Base-by-base conservation (phyloP, 2,329 filamentous ascomycete genomes). In the Ceratocystiopsis minuta region DNA sequence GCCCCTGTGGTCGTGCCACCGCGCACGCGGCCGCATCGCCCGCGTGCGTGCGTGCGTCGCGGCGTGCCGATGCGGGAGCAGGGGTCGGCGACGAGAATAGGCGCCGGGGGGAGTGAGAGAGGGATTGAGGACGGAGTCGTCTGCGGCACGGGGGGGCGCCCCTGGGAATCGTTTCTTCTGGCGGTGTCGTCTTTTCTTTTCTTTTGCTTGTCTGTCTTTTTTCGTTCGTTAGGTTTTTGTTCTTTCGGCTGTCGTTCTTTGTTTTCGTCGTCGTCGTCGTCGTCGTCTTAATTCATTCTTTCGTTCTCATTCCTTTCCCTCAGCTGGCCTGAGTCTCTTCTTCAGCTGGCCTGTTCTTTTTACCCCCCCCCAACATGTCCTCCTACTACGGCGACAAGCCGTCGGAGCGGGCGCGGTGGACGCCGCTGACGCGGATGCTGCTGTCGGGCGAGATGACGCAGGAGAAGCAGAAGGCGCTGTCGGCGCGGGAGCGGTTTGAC, bases 401-500 rank as follows among this genome's bases (percentile, higher is more conserved):
- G 44, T 71, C 75, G 46, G 82, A 88, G 62, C 68, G 83, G 54
- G 75, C 80, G 56, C 72, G 82, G 78, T 86, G 80, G 76, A 82
- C 83, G 47, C 81, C 82, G 15, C 68, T 90, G 43, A 84, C 80
- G 46, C 74, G 81, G 49, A 84, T 88, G 78, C 64, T 90, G 56
- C 70, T 87, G 57, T 85, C 82, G 43, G 81, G 82, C 39, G 80
- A 86, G 63, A 80, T 87, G 72, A 83, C 76, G 42, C 76, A 77
- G 53, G 78, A 85, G 55, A 71, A 66, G 53, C 76, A 80, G 50
- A 76, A 75, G 55, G 70, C 77, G 43, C 63, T 88, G 51, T 75
- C 73, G 18, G 59, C 72, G 48, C 70, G 72, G 54, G 80, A 88
- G 57, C 80, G 72, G 56, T 80, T 88, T 54, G 79, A 87, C 58